Evolutionary conservation across 1,139 yeast genomes (phyloP).

Genomic region (Yamadazyma sp.): DNA sequence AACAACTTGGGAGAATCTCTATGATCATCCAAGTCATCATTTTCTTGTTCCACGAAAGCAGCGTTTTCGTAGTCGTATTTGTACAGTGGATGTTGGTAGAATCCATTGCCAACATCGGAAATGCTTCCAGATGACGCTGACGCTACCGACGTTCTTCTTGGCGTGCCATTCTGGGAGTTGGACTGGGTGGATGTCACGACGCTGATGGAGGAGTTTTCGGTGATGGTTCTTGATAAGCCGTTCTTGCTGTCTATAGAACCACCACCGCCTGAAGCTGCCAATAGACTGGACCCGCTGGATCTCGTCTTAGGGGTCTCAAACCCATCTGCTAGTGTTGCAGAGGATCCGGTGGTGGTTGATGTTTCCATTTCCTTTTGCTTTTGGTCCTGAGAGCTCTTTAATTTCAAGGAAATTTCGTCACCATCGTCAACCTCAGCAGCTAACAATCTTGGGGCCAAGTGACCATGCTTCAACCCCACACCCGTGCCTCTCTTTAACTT

Average conservation of each 20-base stretch:
- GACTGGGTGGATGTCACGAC: conserved; percentile 5
- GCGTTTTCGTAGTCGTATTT: conserved; percentile 23
- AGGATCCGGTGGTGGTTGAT: neutral
- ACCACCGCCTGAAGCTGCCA: conserved; percentile 7
- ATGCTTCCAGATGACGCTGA: conserved; percentile 18
- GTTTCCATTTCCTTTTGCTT: neutral
- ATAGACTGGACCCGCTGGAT: conserved; percentile 24
- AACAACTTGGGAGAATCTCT: conserved; percentile 51
- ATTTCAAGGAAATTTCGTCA: conserved; percentile 28
- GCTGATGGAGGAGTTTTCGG: conserved; percentile 22
- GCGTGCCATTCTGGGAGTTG: conserved; percentile 1
- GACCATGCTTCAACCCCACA: conserved; percentile 73
- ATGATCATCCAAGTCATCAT: conserved; percentile 22
- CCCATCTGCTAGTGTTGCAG: conserved; percentile 4
- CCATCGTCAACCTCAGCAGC: conserved; percentile 79
- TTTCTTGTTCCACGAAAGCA: conserved; percentile 14
- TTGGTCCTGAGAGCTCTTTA: conserved; percentile 1
- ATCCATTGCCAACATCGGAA: conserved; percentile 29
- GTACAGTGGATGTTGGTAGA: conserved; percentile 47
- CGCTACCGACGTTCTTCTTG: conserved; percentile 14
- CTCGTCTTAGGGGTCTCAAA: conserved; percentile 14
- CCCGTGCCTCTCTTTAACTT: conserved; percentile 40
- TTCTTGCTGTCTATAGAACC: conserved; percentile 16
- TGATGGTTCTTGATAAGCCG: conserved; percentile 32
- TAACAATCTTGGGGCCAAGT: conserved; percentile 67